Conservation (phyloP, 257 asterid species). For the Rubia yunnanensis region DNA sequence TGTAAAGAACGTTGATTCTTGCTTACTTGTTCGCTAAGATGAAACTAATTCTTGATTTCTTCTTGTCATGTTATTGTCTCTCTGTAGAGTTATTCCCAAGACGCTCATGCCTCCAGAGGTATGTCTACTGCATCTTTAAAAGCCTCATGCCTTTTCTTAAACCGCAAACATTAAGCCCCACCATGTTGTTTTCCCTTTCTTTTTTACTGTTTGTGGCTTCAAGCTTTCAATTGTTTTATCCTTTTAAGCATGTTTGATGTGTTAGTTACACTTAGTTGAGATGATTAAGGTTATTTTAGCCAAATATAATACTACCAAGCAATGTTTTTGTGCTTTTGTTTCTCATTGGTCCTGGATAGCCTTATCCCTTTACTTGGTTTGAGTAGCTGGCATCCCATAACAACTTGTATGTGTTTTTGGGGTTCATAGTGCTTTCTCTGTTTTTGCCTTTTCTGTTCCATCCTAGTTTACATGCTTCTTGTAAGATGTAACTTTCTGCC, state of each 20-base stretch:
- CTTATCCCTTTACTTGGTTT: conserved; percentile 38
- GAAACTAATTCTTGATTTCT: conserved; percentile 5
- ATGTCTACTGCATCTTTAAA: conserved; percentile 35
- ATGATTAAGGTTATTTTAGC: background rate
- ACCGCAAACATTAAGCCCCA: conserved; percentile 16
- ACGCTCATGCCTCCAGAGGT: conserved; percentile 99
- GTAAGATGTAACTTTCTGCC: conserved; percentile 23
- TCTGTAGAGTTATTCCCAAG: conserved; percentile 98
- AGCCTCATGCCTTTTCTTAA: conserved; percentile 27
- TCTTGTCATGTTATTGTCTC: conserved; percentile 64
- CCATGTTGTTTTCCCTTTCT: conserved; percentile 2
- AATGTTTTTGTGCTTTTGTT: background rate
- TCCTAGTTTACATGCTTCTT: conserved; percentile 28
- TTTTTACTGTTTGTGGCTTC: conserved; percentile 6
- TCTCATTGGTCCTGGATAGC: conserved; percentile 24
- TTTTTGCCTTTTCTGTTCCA: conserved; percentile 29
- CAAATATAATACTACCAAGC: background rate
- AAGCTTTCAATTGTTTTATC: background rate
- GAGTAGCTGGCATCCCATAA: conserved; percentile 29
- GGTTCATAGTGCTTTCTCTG: conserved; percentile 25
- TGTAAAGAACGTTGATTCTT: background rate
- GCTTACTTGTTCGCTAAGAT: conserved; percentile 23
- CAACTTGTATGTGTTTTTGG: conserved; percentile 16
- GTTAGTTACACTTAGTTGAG: background rate
- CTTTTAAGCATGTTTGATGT: conserved; percentile 7